These are phyloP conservation scores for Ceratocystis ficicola DNA, from an alignment of 2,329 filamentous ascomycete genomes.

Conservation along the genomic window DNA sequence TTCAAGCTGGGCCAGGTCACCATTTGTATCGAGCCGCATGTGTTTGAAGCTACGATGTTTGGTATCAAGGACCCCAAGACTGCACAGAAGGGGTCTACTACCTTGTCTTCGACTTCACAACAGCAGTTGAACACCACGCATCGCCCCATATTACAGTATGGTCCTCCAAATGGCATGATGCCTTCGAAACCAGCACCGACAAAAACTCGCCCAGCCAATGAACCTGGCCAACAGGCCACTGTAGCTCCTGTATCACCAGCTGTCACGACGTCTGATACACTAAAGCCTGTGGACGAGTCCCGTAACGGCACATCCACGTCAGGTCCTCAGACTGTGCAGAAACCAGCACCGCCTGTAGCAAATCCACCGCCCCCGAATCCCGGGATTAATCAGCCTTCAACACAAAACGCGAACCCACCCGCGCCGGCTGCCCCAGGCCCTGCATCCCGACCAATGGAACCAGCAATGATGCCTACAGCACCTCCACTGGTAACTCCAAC, in stretches of 20 bases:
- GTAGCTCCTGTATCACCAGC: constrained; percentile 15
- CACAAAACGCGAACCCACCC: background rate
- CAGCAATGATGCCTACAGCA: background rate
- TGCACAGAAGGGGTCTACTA: constrained; percentile 28
- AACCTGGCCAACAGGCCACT: constrained; percentile 25
- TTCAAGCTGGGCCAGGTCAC: constrained; percentile 59
- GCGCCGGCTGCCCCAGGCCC: background rate
- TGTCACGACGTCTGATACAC: constrained; percentile 4
- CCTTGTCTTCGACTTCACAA: constrained; percentile 21
- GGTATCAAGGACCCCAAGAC: constrained; percentile 52
- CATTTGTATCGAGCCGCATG: constrained; percentile 67
- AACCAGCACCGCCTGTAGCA: background rate
- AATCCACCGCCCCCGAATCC: background rate
- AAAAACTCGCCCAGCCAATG: constrained; percentile 28
- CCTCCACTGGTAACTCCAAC: constrained; percentile 23
- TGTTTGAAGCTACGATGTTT: constrained; percentile 64
- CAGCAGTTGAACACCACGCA: constrained; percentile 25
- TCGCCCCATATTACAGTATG: constrained; percentile 53
- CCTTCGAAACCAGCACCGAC: constrained; percentile 35
- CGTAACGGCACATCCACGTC: background rate
- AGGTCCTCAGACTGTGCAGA: background rate
- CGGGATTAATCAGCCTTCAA: background rate
- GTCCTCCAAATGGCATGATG: constrained; percentile 51
- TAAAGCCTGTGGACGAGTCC: constrained; percentile 21
- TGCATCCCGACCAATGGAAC: background rate